Evolutionary conservation across 192 early-diverging fungal species (phyloP), one percentile per base, ranked within the genome.

Genomic region (Chytriomyces sp.): DNA sequence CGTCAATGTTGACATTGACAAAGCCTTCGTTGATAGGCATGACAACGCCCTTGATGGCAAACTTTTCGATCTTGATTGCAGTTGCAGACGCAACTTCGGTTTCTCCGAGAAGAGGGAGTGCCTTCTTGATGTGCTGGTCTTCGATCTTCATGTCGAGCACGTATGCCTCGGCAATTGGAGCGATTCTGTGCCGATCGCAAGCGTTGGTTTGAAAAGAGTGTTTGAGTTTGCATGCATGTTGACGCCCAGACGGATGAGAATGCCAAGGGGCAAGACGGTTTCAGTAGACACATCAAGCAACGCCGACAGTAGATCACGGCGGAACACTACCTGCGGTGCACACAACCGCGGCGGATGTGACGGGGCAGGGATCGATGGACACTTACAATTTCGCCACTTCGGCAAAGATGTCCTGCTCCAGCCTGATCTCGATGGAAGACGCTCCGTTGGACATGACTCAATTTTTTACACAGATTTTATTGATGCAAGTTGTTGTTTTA

Each of bases 101-200:
- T 45, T 76, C 64, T 9, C 74, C 74, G 8, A 76, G n/a, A 23
- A 76, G 64, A 6, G 35, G 62, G 28, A 76, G 9, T 2, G 7
- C 43, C 63, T 76, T 64, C 24, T 67, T 76, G 63, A 76, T 67
- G 74, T 76, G 74, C 61, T 76, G 74, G 64, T 76, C 74, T 64
- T 60, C 74, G 62, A 76, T 64, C 63, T 76, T 76, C 23, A 67
- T 45, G 45, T 45, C 44, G 9, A 53, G 9, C 7, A 44, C 64
- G 48, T 23, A 67, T 18, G 63, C 10, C n/a, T 76, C n/a, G 64
- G 74, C 74, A 50, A 76, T 76, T n/a, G 62, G 62, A 44, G 50
- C 44, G 74, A 76, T 76, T n/a, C 74, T 76, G 49, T 44, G 10
- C 10, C 46, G 35, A 63, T 63, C 23, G 62, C 35, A 26, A 63